Percentiles rank a stretch among this genome's conserved stretches.
Conservation (phyloP, 148 eudicot genomes). For the Rhododendron molle region DNA sequence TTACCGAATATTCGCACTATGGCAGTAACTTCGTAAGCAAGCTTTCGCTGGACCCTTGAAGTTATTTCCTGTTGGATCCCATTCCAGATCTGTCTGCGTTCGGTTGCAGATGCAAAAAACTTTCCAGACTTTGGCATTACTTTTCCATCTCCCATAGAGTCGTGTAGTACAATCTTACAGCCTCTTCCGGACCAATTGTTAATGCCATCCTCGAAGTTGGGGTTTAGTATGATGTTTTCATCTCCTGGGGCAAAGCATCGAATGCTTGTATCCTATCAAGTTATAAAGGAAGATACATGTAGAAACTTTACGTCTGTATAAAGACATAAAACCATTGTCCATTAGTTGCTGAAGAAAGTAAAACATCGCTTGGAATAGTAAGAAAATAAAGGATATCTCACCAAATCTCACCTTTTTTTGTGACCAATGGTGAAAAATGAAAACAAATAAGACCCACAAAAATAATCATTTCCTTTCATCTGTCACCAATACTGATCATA, state of each 20-base stretch:
- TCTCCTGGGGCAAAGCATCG: conserved; percentile 30
- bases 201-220: conserved; percentile 80
- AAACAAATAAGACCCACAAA: neutral
- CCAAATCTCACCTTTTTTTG: neutral
- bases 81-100: conserved; percentile 75
- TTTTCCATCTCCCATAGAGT: conserved; percentile 75
- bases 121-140: conserved; percentile 72
- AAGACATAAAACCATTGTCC: neutral
- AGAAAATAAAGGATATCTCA: neutral
- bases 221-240: conserved; percentile 67
- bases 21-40: conserved; percentile 70
- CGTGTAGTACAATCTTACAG: conserved; percentile 58
- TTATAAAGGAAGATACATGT: neutral
- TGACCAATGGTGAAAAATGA: neutral
- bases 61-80: conserved; percentile 96
- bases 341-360: neutral
- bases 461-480: neutral
- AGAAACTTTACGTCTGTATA: neutral
- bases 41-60: conserved; percentile 62
- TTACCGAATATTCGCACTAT: conserved; percentile 76
- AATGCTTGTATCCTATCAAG: conserved; percentile 21
- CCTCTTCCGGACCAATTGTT: conserved; percentile 95
- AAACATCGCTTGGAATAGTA: neutral
- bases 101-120: conserved; percentile 69
- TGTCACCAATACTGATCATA: neutral